Conservation (phyloP, 495 filamentous ascomycete genomes). For the Daldinia concentrica region DNA sequence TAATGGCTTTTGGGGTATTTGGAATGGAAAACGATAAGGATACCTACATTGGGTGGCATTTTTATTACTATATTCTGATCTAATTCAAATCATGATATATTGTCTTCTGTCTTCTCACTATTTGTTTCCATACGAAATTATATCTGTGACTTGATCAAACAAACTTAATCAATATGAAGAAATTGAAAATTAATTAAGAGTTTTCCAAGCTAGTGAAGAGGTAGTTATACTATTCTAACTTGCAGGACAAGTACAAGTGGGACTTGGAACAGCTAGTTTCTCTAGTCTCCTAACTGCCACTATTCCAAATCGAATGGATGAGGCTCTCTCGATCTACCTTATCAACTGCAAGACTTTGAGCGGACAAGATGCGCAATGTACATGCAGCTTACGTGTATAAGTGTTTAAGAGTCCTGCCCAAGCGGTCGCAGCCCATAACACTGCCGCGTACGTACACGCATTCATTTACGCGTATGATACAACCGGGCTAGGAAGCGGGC, state of each 20-base stretch:
- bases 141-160: background rate
- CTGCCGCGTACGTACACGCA: background rate
- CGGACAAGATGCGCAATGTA: background rate
- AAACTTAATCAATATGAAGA: background rate
- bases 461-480: constrained; percentile 8
- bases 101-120: background rate
- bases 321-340: background rate
- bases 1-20: background rate
- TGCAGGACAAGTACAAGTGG: too few species aligned
- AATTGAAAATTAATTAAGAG: background rate
- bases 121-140: background rate
- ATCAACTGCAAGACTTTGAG: background rate
- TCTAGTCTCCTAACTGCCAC: background rate
- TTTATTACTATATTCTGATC: background rate
- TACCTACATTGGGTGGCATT: constrained; percentile 6
- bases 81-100: background rate
- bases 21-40: constrained; percentile 8
- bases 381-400: background rate
- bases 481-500: constrained; percentile 6
- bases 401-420: background rate
- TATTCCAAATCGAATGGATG: background rate
- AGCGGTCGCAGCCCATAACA: background rate
- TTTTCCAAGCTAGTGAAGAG: too few species aligned
- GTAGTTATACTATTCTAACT: too few species aligned
- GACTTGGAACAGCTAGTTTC: background rate